Evolutionary conservation across 768 basidiomycete genomes (phyloP), one percentile per base, ranked within the genome.

Genomic region (Naganishia vishniacii): DNA sequence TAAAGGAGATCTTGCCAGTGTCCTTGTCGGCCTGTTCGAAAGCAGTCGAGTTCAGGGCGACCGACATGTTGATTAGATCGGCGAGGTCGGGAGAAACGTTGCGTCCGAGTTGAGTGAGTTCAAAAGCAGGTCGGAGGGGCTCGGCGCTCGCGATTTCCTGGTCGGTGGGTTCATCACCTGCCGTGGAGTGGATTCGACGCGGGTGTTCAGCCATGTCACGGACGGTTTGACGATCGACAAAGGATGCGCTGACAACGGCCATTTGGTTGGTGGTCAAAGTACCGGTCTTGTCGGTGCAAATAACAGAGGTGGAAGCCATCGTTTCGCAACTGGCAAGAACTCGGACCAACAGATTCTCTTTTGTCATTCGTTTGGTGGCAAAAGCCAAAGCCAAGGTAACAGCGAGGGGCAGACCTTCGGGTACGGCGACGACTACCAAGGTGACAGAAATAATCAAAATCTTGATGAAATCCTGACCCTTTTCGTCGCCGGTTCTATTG

Each of bases 341-440:
- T 61, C 94, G 91, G 31, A 98, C 95, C 45, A 99, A 84, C 0
- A 98, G 81, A 59, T 95, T 95, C 78, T 92, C 88, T 72, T 86
- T 83, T 9, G 93, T 89, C 95, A 98, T 98, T n/a, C 94, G 87
- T 71, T 89, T 92, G 48, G 95, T 99, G 0, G 94, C 95, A 72
- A 98, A 99, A 0, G 95, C 90, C 32, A 99, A 81, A 0, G 95
- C 95, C 48, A 99, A 84, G 0, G 94, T 97, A 53, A 98, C 94
- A 44, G 94, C 94, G 61, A 99, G 82, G 1, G 94, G 94, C 5
- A 99, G 81, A 73, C 93, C 88, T 83, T 89, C 88, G n/a, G 88
- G 88, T 31, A 91, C 88, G 46, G 88, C 88, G 71, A 89, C 86
- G 66, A 91, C 88, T 41, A 90, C 81, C n/a, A 95, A 78, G 13